A percentile compares a stretch with the other conserved stretches of the same genome.
Conservation (phyloP, 768 basidiomycete genomes). For the Amylocystis lapponica region DNA sequence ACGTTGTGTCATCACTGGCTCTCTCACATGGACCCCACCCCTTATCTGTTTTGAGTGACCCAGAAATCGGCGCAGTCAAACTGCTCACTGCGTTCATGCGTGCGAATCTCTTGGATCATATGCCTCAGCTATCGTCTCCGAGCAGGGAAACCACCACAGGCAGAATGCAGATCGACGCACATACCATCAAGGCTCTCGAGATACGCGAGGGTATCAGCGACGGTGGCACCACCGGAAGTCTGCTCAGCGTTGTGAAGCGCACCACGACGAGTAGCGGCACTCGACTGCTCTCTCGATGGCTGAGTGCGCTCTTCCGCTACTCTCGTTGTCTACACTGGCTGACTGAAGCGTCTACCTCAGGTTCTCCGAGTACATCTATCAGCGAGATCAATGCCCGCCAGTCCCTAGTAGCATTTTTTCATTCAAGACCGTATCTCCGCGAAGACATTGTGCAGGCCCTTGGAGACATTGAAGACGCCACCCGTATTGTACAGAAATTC, state of each 20-base stretch:
- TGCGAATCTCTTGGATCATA: slow-evolving; percentile 68
- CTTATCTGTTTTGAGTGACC: slow-evolving; percentile 16
- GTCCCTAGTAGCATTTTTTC: slow-evolving; percentile 70
- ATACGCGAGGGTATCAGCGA: slow-evolving; percentile 71
- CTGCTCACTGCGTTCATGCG: slow-evolving; percentile 63
- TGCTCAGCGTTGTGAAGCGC: slow-evolving; percentile 68
- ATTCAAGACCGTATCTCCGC: slow-evolving; percentile 52
- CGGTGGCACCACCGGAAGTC: slow-evolving; percentile 66
- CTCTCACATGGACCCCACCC: neutral
- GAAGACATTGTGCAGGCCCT: slow-evolving; percentile 55
- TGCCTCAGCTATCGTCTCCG: slow-evolving; percentile 59
- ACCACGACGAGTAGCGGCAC: slow-evolving; percentile 76
- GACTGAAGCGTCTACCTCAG: slow-evolving; percentile 33
- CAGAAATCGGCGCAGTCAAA: slow-evolving; percentile 52
- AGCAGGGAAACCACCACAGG: slow-evolving; percentile 45
- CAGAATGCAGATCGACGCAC: slow-evolving; percentile 86
- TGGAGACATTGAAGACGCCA: slow-evolving; percentile 58
- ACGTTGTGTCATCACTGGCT: slow-evolving; percentile 16
- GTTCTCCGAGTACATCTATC: slow-evolving; percentile 77
- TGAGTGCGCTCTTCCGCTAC: slow-evolving; percentile 50
- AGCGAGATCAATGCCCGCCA: slow-evolving; percentile 69
- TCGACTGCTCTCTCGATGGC: slow-evolving; percentile 66
- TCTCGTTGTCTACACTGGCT: slow-evolving; percentile 1
- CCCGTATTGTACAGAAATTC: slow-evolving; percentile 75
- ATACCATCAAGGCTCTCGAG: slow-evolving; percentile 86